Base-by-base conservation (phyloP, 805 yeast genomes). In the Candida qinlingensis region DNA sequence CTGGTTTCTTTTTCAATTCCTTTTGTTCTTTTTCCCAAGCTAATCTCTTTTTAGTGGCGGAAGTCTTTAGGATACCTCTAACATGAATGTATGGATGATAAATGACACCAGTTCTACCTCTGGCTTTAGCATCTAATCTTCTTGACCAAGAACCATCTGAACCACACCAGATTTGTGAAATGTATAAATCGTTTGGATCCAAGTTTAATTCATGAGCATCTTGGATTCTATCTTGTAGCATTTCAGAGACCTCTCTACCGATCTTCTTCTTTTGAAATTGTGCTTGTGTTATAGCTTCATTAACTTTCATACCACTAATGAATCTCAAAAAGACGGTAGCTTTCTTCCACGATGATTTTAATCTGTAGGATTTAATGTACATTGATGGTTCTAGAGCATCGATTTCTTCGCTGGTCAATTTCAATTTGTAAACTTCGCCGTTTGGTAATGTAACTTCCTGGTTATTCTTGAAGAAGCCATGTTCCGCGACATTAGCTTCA, bases 81-180 rank as follows among this genome's bases (percentile, higher is more conserved):
- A 91, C 80, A 66, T 92, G 96, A 45, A 89, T 82, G 64, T 78
- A 85, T 52, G 86, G 81, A 61, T 87, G 94, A 33, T 74, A 76
- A 44, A 86, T 76, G 49, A 87, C 68, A 63, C 98, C 98, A 25
- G 79, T 74, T 66, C 96, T 80, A 54, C 97, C 97, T 71, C 98
- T 82, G 54, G 94, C 96, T 71, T 89, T 90, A 63, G 77, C 75
- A 58, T 92, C 97, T 8, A 81, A 67, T 64, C 94, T 77, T 65
- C 80, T 83, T 30, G 63, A 59, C 83, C 85, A 81, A 45, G 68
- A 61, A 25, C 96, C 96, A 66, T 92, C 98, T 49, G 90, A 82
- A 39, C 97, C 97, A 29, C 82, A 82, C 97, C 97, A 92, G 50
- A 90, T 80, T 61, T 87, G 87, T 40, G 83, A 79, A 48, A 92